phyloP scores from a whole-genome alignment of 1,284 basidiomycete genomes.

The Golubevia pallescens region DNA sequence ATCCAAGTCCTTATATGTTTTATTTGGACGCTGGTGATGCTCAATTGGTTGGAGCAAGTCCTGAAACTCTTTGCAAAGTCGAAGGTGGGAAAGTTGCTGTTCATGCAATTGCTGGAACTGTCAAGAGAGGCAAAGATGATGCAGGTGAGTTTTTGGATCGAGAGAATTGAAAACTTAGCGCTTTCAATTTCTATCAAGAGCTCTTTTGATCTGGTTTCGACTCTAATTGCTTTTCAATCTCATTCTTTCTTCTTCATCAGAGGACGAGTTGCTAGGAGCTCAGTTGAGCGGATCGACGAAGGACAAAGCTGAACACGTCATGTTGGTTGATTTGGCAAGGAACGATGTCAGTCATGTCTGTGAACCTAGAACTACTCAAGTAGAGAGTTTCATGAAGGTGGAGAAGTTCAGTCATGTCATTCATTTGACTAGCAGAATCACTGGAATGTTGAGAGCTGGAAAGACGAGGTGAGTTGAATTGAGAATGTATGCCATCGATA shows the following conservation, averaged over 20 bases:
- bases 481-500: not conserved
- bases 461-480: not conserved
- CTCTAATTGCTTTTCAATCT: not conserved
- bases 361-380: conserved; percentile 90
- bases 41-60: conserved; percentile 94
- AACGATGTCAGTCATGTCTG: conserved; percentile 99
- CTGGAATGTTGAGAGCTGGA: conserved; percentile 81
- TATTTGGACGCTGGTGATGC: conserved; percentile 85
- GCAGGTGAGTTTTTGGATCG: no score
- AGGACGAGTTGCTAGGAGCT: conserved; percentile 81
- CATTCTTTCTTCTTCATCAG: conserved; percentile 70
- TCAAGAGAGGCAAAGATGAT: conserved; percentile 69
- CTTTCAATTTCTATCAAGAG: not conserved
- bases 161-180: no score
- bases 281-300: conserved; percentile 84
- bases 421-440: conserved; percentile 94
- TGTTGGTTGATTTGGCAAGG: conserved; percentile 97
- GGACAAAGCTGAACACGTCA: conserved; percentile 96
- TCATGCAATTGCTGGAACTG: conserved; percentile 97
- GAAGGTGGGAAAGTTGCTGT: conserved; percentile 85
- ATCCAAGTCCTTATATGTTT: conserved; percentile 99
- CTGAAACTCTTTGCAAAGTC: conserved; percentile 97
- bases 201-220: not conserved
- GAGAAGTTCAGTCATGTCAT: conserved; percentile 99
- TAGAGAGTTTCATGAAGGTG: conserved; percentile 90